Evolutionary conservation across 768 basidiomycete species (phyloP).

Genomic region (Crucibulum laeve): DNA sequence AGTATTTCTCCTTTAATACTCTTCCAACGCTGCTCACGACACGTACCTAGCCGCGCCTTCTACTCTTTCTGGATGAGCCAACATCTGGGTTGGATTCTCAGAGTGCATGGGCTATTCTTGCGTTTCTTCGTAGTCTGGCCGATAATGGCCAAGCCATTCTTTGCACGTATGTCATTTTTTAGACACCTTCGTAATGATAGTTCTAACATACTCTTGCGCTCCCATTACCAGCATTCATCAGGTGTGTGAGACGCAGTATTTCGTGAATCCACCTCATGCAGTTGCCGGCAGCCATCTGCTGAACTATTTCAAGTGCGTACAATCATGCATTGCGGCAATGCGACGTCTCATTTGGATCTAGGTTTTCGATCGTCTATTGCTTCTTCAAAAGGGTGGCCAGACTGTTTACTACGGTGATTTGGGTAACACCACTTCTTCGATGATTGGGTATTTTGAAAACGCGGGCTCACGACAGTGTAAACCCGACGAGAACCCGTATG

Average conservation of each 20-base stretch:
- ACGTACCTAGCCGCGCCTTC: slow-evolving; percentile 55
- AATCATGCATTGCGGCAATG: too few relatives aligned
- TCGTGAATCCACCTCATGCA: not conserved
- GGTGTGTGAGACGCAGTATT: slow-evolving; percentile 10
- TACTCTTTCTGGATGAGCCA: slow-evolving; percentile 88
- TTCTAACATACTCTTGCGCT: not conserved
- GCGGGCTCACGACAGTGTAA: slow-evolving; percentile 65
- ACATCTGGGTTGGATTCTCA: slow-evolving; percentile 87
- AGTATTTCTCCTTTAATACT: slow-evolving; percentile 32
- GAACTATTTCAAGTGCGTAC: slow-evolving; percentile 65
- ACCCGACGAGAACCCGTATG: slow-evolving; percentile 70
- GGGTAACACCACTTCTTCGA: slow-evolving; percentile 51
- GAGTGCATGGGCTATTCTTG: slow-evolving; percentile 79
- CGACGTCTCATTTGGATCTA: slow-evolving; percentile 8
- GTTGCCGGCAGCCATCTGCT: slow-evolving; percentile 58
- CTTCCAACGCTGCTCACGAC: not conserved
- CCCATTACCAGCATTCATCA: slow-evolving; percentile 35
- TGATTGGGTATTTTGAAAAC: slow-evolving; percentile 75
- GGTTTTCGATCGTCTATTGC: slow-evolving; percentile 74
- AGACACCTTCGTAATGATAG: not conserved
- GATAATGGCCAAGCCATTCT: slow-evolving; percentile 83
- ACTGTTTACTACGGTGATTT: slow-evolving; percentile 74
- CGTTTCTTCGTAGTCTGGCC: slow-evolving; percentile 72
- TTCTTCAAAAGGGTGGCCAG: slow-evolving; percentile 75
- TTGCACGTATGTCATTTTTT: slow-evolving; percentile 61